These are phyloP conservation scores for Lachancea lanzarotensis DNA, from an alignment of 805 yeast species.

Conservation along the genomic window DNA sequence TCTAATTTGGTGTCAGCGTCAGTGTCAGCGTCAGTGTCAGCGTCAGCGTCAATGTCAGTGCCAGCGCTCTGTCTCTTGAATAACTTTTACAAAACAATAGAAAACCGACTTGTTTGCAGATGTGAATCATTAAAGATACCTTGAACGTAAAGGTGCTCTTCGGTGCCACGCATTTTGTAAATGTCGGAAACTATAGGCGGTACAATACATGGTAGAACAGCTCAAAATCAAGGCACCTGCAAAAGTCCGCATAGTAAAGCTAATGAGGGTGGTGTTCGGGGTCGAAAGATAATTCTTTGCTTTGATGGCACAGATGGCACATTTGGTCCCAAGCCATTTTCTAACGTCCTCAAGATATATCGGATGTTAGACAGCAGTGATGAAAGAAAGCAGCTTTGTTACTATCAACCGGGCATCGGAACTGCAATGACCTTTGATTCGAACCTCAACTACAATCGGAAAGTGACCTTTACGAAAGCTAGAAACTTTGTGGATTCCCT, in stretches of 20 bases:
- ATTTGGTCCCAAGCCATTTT: conserved; percentile 49
- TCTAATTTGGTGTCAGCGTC: conserved; percentile 3
- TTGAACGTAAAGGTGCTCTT: too few relatives aligned
- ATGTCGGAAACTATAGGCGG: too few relatives aligned
- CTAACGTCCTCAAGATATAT: conserved; percentile 49
- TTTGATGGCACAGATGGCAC: conserved; percentile 59
- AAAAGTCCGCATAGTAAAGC: neutral
- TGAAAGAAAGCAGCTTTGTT: conserved; percentile 42
- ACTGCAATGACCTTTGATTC: conserved; percentile 40
- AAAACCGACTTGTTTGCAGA: too few relatives aligned
- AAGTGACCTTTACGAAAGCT: conserved; percentile 14
- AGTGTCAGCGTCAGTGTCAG: neutral
- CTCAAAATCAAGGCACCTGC: neutral
- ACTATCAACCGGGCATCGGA: conserved; percentile 67
- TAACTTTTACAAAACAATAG: too few relatives aligned
- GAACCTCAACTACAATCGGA: conserved; percentile 16
- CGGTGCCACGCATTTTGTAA: too few relatives aligned
- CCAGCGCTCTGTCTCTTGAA: neutral
- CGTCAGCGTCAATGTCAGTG: neutral
- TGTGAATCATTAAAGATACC: too few relatives aligned
- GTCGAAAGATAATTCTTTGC: conserved; percentile 45
- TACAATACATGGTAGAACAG: neutral
- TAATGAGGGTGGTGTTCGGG: neutral
- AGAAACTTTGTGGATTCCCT: conserved; percentile 36
- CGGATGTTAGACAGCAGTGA: conserved; percentile 44